phyloP scores from a whole-genome alignment of 2,329 filamentous ascomycete genomes.

The Geosmithia morbida region DNA sequence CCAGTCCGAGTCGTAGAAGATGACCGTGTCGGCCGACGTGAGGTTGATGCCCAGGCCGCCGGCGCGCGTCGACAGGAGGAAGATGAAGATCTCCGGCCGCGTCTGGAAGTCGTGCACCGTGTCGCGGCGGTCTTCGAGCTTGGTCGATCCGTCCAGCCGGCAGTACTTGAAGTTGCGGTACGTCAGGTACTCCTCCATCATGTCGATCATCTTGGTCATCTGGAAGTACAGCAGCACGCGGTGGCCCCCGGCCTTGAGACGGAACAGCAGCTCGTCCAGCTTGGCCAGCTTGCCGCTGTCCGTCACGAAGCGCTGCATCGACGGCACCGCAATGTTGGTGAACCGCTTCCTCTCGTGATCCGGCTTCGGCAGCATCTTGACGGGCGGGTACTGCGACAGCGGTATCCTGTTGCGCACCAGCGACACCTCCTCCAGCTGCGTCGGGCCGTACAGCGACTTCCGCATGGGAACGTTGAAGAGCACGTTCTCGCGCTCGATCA shows the following conservation, averaged over 20 bases:
- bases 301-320: conserved; percentile 94
- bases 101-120: conserved; percentile 96
- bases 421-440: conserved; percentile 51
- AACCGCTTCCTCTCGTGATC: conserved; percentile 72
- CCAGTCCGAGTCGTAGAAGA: conserved; percentile 99
- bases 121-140: conserved; percentile 90
- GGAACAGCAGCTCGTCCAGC: conserved; percentile 71
- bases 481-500: conserved; percentile 53
- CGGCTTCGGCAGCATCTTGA: conserved; percentile 58
- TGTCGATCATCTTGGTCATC: conserved; percentile 99
- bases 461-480: conserved; percentile 71
- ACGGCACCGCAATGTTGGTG: conserved; percentile 83
- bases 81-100: conserved; percentile 88
- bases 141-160: conserved; percentile 89
- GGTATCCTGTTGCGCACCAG: conserved; percentile 63
- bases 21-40: conserved; percentile 92
- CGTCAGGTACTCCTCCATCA: conserved; percentile 98
- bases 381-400: conserved; percentile 45
- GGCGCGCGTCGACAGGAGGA: conserved; percentile 87
- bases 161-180: conserved; percentile 99
- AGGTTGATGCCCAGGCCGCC: conserved; percentile 97
- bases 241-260: conserved; percentile 84
- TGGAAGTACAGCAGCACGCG: conserved; percentile 98
- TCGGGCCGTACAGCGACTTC: conserved; percentile 56
- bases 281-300: conserved; percentile 94